These are phyloP conservation scores for Teratosphaeria viscida DNA, from an alignment of 2,329 filamentous ascomycete species.

Conservation along the genomic window DNA sequence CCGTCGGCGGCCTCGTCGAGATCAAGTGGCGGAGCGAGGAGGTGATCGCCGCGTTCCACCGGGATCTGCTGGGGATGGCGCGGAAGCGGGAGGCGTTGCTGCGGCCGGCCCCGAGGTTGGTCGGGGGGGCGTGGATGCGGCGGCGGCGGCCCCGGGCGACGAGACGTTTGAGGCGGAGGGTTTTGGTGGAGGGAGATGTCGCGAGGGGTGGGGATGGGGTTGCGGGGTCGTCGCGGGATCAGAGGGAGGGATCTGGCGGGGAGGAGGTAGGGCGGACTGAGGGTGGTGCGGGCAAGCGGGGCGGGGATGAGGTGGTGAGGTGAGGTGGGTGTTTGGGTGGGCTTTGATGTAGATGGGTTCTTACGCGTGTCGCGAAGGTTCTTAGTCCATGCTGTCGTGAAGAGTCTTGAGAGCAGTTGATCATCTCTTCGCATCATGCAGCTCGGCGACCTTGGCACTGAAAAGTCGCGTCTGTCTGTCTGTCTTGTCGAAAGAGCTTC, in stretches of 20 bases:
- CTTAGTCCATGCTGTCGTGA: background rate
- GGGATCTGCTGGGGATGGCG: background rate
- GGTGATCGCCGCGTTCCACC: conserved; percentile 1
- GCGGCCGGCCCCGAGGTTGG: background rate
- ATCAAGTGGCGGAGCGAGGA: conserved; percentile 11
- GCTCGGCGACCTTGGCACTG: too few relatives aligned
- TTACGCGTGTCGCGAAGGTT: background rate
- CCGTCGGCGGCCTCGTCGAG: conserved; percentile 20
- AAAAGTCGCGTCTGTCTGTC: too few relatives aligned
- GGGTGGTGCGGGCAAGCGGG: background rate
- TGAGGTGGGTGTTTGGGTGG: background rate
- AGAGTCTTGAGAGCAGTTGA: too few relatives aligned
- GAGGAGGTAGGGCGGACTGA: background rate
- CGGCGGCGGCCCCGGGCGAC: background rate
- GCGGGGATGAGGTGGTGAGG: background rate
- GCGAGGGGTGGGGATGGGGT: background rate
- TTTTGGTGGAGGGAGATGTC: background rate
- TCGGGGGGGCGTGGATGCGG: background rate
- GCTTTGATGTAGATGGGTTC: background rate
- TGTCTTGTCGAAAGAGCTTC: too few relatives aligned
- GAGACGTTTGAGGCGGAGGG: background rate
- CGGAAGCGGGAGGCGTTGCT: background rate
- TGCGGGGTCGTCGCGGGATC: background rate
- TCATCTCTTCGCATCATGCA: too few relatives aligned
- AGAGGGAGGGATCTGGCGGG: background rate